These are phyloP conservation scores for Phylloporus rhodoxanthus DNA, from an alignment of 768 basidiomycete genomes.

Conservation along the genomic window DNA sequence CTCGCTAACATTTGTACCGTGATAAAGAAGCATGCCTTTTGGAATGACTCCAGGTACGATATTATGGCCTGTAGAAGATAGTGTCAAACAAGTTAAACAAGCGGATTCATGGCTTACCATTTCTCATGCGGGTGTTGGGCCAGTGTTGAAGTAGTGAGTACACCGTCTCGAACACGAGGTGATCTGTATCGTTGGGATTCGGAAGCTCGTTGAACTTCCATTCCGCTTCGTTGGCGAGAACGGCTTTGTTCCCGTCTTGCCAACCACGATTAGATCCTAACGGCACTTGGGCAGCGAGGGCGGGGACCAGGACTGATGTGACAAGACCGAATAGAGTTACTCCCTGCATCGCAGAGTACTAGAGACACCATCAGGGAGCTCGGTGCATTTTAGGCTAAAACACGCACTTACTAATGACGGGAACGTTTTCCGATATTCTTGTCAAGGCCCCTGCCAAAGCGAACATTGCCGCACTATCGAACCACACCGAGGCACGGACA, in stretches of 20 bases:
- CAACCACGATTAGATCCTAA: not conserved
- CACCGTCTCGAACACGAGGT: not conserved
- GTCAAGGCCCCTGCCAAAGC: not conserved
- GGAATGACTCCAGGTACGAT: not conserved
- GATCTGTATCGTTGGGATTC: not conserved
- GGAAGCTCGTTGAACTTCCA: not conserved
- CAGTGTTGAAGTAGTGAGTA: not conserved
- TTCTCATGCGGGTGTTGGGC: constrained; percentile 1
- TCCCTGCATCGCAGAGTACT: not conserved
- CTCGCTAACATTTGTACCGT: not conserved
- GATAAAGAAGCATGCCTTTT: not conserved
- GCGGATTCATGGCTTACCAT: not conserved
- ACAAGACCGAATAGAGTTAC: not conserved
- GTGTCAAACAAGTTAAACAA: too few relatives aligned
- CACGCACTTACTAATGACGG: not conserved
- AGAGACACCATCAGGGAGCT: not conserved
- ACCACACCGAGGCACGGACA: not conserved
- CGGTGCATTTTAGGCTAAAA: not conserved
- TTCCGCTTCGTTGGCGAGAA: not conserved
- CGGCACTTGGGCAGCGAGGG: not conserved
- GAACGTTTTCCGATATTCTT: not conserved
- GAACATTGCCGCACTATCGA: not conserved
- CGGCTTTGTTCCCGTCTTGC: not conserved
- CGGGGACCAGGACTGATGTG: not conserved
- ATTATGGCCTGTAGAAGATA: too few relatives aligned